Evolutionary conservation across 75 land plant genomes (phyloP).

Genomic region (Chamaecyparis obtusa): DNA sequence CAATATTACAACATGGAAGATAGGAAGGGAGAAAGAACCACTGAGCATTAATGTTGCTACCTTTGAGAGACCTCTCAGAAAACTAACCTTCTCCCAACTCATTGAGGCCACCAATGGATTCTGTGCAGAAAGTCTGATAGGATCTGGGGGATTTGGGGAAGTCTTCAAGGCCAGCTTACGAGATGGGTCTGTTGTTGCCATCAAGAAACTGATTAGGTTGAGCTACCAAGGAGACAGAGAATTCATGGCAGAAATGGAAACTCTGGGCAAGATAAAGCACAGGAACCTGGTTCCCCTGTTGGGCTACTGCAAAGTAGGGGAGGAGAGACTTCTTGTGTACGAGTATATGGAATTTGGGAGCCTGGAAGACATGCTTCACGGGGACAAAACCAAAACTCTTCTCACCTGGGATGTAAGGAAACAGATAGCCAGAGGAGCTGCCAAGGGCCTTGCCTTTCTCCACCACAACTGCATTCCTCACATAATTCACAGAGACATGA

Average conservation of each 20-base stretch:
- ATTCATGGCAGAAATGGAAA: constrained; percentile 94
- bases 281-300: constrained; percentile 73
- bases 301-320: constrained; percentile 80
- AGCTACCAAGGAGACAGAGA: constrained; percentile 88
- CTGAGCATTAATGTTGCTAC: constrained; percentile 88
- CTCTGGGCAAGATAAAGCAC: constrained; percentile 88
- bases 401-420: constrained; percentile 70
- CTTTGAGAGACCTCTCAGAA: constrained; percentile 73
- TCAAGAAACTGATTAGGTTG: constrained; percentile 73
- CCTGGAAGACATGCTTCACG: constrained; percentile 79
- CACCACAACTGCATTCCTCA: constrained; percentile 92
- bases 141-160: constrained; percentile 81
- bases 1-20: constrained; percentile 70
- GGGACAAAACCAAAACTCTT: constrained; percentile 12
- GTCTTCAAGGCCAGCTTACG: constrained; percentile 70
- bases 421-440: constrained; percentile 72
- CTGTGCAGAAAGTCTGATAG: constrained; percentile 72
- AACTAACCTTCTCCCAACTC: constrained; percentile 72
- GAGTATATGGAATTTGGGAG: constrained; percentile 76
- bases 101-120: constrained; percentile 86
- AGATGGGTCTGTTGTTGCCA: constrained; percentile 75
- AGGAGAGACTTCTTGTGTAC: constrained; percentile 80
- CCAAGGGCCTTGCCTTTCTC: constrained; percentile 72
- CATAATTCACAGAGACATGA: constrained; percentile 85
- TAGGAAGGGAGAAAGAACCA: constrained; percentile 72